Evolutionary conservation across 2,329 filamentous ascomycete genomes (phyloP).

Genomic region (Fusarium sp.): DNA sequence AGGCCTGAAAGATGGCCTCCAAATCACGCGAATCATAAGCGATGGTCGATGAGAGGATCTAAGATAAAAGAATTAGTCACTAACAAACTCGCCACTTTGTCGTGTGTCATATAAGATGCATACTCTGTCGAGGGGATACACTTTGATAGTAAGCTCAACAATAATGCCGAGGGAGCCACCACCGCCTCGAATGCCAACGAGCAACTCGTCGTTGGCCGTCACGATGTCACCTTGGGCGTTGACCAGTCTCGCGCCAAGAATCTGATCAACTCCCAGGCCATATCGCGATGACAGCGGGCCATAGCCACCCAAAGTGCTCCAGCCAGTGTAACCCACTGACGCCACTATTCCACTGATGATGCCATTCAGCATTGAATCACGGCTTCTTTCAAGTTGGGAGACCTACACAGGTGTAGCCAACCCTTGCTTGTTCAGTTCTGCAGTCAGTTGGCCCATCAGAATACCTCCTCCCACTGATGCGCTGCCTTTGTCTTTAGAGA

Average conservation of each 20-base stretch:
- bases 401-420: slow-evolving; percentile 19
- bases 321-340: slow-evolving; percentile 27
- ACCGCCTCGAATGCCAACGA: slow-evolving; percentile 16
- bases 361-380: neutral
- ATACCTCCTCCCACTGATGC: slow-evolving; percentile 19
- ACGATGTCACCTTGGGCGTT: slow-evolving; percentile 7
- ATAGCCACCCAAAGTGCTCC: slow-evolving; percentile 22
- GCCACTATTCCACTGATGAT: neutral
- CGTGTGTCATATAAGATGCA: fast-evolving
- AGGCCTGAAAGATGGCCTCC: fast-evolving
- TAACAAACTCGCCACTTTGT: fast-evolving
- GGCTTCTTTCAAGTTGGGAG: fast-evolving
- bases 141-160: slow-evolving; percentile 7
- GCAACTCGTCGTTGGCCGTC: slow-evolving; percentile 8
- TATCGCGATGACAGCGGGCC: slow-evolving; percentile 1
- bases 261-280: slow-evolving; percentile 23
- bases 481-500: neutral
- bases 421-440: neutral
- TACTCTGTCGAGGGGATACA: slow-evolving; percentile 2
- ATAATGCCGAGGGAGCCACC: slow-evolving; percentile 18
- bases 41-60: neutral
- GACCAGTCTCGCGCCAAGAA: slow-evolving; percentile 4
- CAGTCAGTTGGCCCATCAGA: neutral
- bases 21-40: slow-evolving; percentile 11
- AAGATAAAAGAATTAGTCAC: neutral